Percentiles rank a stretch among this genome's conserved stretches.
phyloP scores from a whole-genome alignment of 192 early-diverging fungal genomes.

The Rhizoclosmatium globosum region DNA sequence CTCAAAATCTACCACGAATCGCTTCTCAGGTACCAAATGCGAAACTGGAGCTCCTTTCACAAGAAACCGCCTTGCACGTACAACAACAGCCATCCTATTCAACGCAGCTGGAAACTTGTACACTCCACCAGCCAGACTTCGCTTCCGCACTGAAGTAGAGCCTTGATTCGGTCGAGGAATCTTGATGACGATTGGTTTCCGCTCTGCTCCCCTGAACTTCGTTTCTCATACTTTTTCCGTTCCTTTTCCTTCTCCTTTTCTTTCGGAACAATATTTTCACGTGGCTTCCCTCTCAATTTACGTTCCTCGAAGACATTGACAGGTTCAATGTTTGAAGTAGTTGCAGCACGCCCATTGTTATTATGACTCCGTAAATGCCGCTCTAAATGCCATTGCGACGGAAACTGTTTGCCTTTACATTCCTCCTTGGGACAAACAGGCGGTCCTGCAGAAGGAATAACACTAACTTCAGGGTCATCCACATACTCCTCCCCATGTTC shows the following conservation, averaged over 20 bases:
- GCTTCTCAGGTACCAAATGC: background rate
- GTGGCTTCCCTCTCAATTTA: too few relatives aligned
- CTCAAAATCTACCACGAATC: background rate
- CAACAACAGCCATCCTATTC: background rate
- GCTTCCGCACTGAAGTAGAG: background rate
- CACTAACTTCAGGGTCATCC: too few relatives aligned
- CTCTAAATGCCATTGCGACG: background rate
- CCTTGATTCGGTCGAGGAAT: too few relatives aligned
- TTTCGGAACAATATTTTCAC: background rate
- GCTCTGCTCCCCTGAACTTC: background rate
- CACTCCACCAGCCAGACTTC: background rate
- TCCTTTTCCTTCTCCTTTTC: background rate
- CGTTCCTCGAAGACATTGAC: too few relatives aligned
- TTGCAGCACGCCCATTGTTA: too few relatives aligned
- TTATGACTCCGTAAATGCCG: background rate
- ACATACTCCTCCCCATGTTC: background rate
- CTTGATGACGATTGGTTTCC: background rate
- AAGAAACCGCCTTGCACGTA: background rate
- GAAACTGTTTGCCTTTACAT: background rate
- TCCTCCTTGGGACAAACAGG: background rate
- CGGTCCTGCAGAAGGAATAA: too few relatives aligned
- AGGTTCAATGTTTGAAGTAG: too few relatives aligned
- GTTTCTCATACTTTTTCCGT: background rate
- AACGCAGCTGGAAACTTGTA: background rate
- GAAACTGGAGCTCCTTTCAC: background rate